Percentiles rank a stretch among this genome's conserved stretches.
Conservation (phyloP, 495 filamentous ascomycete species). For the Penicillium verhagenii region DNA sequence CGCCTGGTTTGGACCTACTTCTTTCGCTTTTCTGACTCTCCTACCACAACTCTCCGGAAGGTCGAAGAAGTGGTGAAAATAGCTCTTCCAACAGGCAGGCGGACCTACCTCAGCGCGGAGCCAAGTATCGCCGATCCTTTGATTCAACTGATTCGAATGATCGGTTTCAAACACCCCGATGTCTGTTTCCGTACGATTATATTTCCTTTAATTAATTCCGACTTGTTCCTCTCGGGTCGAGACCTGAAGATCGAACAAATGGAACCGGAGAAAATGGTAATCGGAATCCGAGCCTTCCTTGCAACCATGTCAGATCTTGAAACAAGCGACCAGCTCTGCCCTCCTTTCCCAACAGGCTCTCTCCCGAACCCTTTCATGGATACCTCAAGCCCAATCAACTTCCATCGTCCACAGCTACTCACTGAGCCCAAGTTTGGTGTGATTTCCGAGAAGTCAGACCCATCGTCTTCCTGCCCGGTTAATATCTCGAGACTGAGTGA, state of each 20-base stretch:
- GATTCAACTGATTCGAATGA: constrained; percentile 90
- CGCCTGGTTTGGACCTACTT: constrained; percentile 96
- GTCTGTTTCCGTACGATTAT: constrained; percentile 89
- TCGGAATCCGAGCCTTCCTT: constrained; percentile 90
- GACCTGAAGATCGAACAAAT: constrained; percentile 89
- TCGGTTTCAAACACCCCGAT: constrained; percentile 91
- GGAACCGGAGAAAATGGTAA: constrained; percentile 93
- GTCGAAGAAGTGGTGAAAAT: constrained; percentile 83
- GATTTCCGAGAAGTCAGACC: constrained; percentile 35
- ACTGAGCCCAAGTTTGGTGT: constrained; percentile 34
- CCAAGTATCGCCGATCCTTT: constrained; percentile 79
- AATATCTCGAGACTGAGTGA: constrained; percentile 70
- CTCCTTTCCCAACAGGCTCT: constrained; percentile 70
- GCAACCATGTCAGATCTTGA: constrained; percentile 94
- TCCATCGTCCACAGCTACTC: constrained; percentile 41
- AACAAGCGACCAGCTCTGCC: constrained; percentile 71
- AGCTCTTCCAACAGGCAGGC: constrained; percentile 74
- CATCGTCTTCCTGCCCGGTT: constrained; percentile 62
- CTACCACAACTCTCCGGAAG: constrained; percentile 67
- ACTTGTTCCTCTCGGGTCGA: constrained; percentile 70
- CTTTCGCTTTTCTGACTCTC: constrained; percentile 74
- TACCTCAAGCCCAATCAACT: constrained; percentile 30
- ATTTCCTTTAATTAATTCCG: constrained; percentile 91
- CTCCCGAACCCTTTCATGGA: constrained; percentile 47
- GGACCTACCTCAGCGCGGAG: constrained; percentile 76